phyloP scores from a whole-genome alignment of 1,284 basidiomycete species.

The Sporisorium iseilematis-ciliati region DNA sequence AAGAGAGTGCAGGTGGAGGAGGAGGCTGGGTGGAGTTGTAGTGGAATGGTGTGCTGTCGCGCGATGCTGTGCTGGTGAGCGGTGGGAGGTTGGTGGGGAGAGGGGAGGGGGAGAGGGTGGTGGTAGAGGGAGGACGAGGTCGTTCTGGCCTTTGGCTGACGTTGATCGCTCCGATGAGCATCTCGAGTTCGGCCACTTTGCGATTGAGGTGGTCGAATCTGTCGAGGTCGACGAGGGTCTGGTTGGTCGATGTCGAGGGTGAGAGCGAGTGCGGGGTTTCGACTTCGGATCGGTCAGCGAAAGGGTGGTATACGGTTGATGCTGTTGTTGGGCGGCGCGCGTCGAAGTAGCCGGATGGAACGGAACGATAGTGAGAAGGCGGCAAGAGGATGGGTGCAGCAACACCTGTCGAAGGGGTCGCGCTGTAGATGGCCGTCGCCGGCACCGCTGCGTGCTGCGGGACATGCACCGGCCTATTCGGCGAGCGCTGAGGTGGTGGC shows the following conservation, averaged over 20 bases:
- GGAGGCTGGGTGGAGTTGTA: constrained; percentile 16
- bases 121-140: neutral
- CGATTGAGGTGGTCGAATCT: constrained; percentile 32
- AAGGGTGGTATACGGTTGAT: neutral
- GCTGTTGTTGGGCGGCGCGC: neutral
- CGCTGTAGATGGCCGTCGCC: neutral
- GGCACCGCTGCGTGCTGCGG: neutral
- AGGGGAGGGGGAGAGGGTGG: neutral
- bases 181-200: constrained; percentile 36
- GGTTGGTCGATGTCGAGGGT: constrained; percentile 13
- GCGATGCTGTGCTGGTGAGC: neutral
- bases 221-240: constrained; percentile 12
- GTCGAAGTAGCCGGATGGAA: neutral
- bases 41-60: constrained; percentile 12
- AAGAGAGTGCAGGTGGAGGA: neutral
- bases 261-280: constrained; percentile 5
- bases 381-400: too few relatives aligned
- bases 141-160: neutral
- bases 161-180: constrained; percentile 20
- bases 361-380: neutral
- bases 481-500: neutral
- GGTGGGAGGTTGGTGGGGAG: neutral
- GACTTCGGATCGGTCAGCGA: constrained; percentile 3
- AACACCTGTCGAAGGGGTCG: too few relatives aligned
- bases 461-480: neutral